phyloP scores from a whole-genome alignment of 1,284 basidiomycete species.

The Cutaneotrichosporon mucoides region DNA sequence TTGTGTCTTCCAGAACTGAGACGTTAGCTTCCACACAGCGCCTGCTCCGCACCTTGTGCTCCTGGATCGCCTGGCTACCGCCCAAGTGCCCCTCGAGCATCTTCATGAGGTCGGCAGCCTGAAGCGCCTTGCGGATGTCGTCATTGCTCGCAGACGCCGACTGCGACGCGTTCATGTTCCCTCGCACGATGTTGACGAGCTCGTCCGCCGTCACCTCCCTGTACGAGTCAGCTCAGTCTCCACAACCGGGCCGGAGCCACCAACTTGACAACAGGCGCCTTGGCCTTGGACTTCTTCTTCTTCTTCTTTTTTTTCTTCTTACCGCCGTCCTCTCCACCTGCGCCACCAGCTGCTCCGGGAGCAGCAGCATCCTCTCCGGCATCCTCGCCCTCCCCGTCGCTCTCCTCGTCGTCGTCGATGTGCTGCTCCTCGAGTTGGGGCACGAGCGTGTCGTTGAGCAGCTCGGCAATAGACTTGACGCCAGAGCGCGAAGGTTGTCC shows the following conservation, averaged over 20 bases:
- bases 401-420: conserved; percentile 7
- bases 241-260: too few relatives aligned
- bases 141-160: conserved; percentile 9
- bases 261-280: conserved; percentile 22
- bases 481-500: not conserved
- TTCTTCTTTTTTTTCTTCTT: conserved; percentile 28
- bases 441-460: conserved; percentile 5
- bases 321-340: conserved; percentile 19
- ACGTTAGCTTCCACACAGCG: not conserved
- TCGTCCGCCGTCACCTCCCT: conserved; percentile 11
- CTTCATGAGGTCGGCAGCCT: conserved; percentile 50
- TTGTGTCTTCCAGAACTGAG: conserved; percentile 90
- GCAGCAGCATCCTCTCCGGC: conserved; percentile 10
- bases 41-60: conserved; percentile 67
- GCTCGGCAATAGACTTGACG: conserved; percentile 1
- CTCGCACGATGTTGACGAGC: conserved; percentile 13
- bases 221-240: not conserved
- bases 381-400: conserved; percentile 10
- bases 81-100: conserved; percentile 47
- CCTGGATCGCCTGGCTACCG: conserved; percentile 71
- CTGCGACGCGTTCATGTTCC: conserved; percentile 9
- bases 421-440: conserved; percentile 12
- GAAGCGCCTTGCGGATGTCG: conserved; percentile 45
- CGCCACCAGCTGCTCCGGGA: conserved; percentile 20
- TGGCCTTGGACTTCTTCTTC: conserved; percentile 39